These are phyloP conservation scores for Sarcocystis neurona DNA, from an alignment of 169 alveolate genomes.

Conservation along the genomic window DNA sequence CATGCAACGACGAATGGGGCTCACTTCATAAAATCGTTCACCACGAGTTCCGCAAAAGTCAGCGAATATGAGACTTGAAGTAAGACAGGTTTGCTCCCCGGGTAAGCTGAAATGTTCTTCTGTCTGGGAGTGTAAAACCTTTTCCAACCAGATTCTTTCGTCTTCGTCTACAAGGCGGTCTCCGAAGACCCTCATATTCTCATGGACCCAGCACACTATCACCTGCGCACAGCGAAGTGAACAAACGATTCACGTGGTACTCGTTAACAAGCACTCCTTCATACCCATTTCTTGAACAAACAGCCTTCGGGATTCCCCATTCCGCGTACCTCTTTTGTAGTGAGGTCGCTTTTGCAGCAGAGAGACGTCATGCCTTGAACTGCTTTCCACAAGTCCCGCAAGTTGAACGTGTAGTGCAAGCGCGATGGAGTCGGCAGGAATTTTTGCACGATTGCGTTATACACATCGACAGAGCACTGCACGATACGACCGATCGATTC, in stretches of 20 bases:
- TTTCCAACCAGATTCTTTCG: constrained; percentile 82
- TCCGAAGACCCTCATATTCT: constrained; percentile 94
- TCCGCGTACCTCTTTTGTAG: not conserved
- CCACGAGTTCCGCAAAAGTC: constrained; percentile 34
- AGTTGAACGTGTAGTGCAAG: constrained; percentile 93
- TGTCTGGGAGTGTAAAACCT: constrained; percentile 60
- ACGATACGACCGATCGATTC: not conserved
- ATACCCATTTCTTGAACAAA: not conserved
- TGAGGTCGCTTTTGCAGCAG: constrained; percentile 73
- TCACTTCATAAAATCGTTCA: not conserved
- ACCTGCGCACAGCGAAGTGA: constrained; percentile 67
- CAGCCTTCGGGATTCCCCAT: not conserved
- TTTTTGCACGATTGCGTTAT: constrained; percentile 78
- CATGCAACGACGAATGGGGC: no score
- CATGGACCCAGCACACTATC: constrained; percentile 95
- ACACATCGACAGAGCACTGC: constrained; percentile 74
- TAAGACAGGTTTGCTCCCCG: constrained; percentile 69
- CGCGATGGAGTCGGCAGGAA: constrained; percentile 93
- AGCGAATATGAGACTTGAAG: constrained; percentile 67
- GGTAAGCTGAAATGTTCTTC: constrained; percentile 66
- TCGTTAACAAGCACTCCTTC: not conserved
- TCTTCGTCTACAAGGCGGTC: constrained; percentile 92
- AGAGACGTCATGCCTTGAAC: constrained; percentile 91
- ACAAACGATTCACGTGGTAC: not conserved
- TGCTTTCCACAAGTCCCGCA: constrained; percentile 93